Evolutionary conservation across 1,139 yeast species (phyloP).

Genomic region (Geotrichum phurueaensis): DNA sequence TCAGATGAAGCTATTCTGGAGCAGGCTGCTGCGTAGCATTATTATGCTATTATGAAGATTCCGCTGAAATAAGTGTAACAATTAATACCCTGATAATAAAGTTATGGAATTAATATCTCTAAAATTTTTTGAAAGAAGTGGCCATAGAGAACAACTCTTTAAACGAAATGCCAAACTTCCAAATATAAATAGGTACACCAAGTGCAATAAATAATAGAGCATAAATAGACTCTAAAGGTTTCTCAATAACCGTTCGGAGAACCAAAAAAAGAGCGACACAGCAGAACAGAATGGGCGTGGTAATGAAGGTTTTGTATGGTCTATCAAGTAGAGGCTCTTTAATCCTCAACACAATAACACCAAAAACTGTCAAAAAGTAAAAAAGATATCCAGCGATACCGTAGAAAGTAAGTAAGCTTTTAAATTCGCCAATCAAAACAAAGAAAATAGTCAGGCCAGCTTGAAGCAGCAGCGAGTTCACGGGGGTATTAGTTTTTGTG

Average conservation of each 20-base stretch:
- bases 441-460: conserved; percentile 32
- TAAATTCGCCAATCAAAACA: conserved; percentile 37
- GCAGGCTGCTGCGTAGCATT: background rate
- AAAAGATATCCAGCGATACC: conserved; percentile 41
- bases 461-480: conserved; percentile 36
- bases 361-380: conserved; percentile 37
- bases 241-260: conserved; percentile 34
- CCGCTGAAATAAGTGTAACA: background rate
- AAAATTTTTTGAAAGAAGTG: background rate
- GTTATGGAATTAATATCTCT: background rate
- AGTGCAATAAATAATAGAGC: conserved; percentile 31
- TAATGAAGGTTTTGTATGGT: conserved; percentile 37
- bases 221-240: conserved; percentile 33
- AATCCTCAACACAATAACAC: conserved; percentile 36
- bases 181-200: conserved; percentile 35
- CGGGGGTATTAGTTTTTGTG: conserved; percentile 32
- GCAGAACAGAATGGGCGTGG: conserved; percentile 38
- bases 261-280: conserved; percentile 37
- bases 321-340: conserved; percentile 35
- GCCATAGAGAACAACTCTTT: background rate
- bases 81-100: background rate
- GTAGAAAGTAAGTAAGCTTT: conserved; percentile 36
- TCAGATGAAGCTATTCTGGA: background rate
- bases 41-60: background rate
- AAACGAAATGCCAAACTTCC: conserved; percentile 24